Evolutionary conservation across 2,329 filamentous ascomycete genomes (phyloP), one percentile per base, ranked within the genome.

Genomic region (Incumbomyces delicatus): DNA sequence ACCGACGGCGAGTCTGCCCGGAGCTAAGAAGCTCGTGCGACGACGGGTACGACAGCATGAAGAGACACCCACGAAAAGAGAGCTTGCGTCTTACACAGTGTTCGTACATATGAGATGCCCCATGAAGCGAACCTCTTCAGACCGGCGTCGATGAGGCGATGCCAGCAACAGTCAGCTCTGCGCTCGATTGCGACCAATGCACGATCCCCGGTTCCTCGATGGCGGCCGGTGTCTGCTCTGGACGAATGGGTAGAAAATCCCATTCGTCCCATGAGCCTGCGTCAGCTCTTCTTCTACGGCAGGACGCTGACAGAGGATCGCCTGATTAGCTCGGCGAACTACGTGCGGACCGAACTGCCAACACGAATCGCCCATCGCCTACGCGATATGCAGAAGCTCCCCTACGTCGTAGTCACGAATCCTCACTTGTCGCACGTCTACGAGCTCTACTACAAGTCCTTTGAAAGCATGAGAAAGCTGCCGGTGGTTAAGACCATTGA

Each of bases 281-380:
- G 92, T 49, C 92, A 96, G 68, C 77, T 98, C 59, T 96, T 94
- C 70, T 94, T 96, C 60, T 98, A 96, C 66, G 92, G 92, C 27
- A 83, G 92, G 40, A 94, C 89, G 17, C 70, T 98, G 62, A 95
- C 89, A 40, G 89, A 96, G 67, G 76, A 81, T 43, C 83, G 94
- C 48, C 75, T 98, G 51, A 78, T 98, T 57, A 89, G 86, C 68
- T 95, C 89, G 36, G 92, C 92, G 51, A 98, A 98, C 68, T 98
- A 98, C 72, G 89, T 96, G 44, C 85, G 92, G 48, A 88, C 88
- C 4, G 92, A 98, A 70, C 77, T 98, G 44, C 90, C 90, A 6
- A 92, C 85, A 6, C 90, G 87, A 57, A 79, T 96, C 56, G 87
- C 90, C 14, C 92, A 98, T 66, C 85, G 92, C 30, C 81, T 98